Evolutionary conservation across 495 filamentous ascomycete species (phyloP), one percentile per base, ranked within the genome.

Genomic region (Aspergillus haitiensis): DNA sequence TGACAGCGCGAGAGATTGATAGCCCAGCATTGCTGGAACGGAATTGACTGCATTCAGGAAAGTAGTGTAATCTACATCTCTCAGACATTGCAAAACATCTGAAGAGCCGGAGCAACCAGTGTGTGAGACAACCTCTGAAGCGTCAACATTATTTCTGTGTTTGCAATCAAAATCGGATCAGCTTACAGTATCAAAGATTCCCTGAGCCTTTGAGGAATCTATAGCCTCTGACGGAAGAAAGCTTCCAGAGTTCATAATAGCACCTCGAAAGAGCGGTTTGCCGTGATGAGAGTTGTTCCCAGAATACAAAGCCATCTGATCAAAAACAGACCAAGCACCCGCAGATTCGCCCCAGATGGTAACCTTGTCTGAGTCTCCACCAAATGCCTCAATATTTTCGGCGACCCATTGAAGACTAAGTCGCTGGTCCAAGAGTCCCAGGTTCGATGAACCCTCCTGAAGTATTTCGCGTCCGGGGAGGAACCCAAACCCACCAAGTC

Each of bases 331-430:
- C 50, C 50, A 52, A 54, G 35, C 39, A 56, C 54, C 71, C 63
- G 87, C 87, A 27, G 84, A 88, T 64, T 89, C 85, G 50, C 86
- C 44, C 44, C 44, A 47, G 47, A 89, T 86, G 16, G 86, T 88
- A 18, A 90, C 85, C 48, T 82, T 71, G 53, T 82, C 84, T 0
- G 80, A 75, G 61, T 84, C 77, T 8, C 82, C 82, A 3, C 82
- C 82, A 62, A 84, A 84, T 0, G 66, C 70, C 10, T 68, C 63
- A 42, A 84, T 83, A 58, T 83, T 80, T 48, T 82, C 58, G 55
- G 74, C 69, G 9, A 81, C 72, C 82, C 81, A 84, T 39, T 70
- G 68, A 62, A 84, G 65, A 33, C 75, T 78, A 7, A 68, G 68
- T 2, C 72, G 67, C 15, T 47, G 44, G 9, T 47, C 44, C 15